These are phyloP conservation scores for Taphrina populina DNA, from an alignment of 1,139 yeast genomes.

Conservation along the genomic window DNA sequence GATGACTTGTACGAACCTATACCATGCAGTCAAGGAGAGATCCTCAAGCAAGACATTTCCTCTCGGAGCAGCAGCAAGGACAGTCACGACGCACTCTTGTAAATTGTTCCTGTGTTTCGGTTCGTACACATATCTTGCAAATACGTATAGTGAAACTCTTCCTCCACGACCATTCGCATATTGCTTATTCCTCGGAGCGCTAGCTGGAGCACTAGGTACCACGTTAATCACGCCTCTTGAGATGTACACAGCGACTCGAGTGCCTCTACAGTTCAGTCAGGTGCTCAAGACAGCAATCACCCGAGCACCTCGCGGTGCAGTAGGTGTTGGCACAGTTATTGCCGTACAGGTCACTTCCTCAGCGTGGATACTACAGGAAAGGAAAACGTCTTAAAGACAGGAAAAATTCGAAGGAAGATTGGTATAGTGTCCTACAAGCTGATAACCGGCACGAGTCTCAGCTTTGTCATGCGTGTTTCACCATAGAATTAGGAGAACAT, in stretches of 20 bases:
- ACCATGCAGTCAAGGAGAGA: not conserved
- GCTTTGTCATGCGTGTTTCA: no score
- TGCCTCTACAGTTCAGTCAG: not conserved
- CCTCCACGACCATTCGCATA: slow-evolving; percentile 12
- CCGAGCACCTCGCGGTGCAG: slow-evolving; percentile 19
- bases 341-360: slow-evolving; percentile 18
- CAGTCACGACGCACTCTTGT: slow-evolving; percentile 1
- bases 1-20: slow-evolving; percentile 3
- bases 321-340: slow-evolving; percentile 18
- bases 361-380: slow-evolving; percentile 6
- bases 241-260: slow-evolving; percentile 1
- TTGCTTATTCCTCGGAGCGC: slow-evolving; percentile 6
- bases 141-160: slow-evolving; percentile 7
- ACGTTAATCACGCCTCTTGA: slow-evolving; percentile 12
- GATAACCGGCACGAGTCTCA: no score
- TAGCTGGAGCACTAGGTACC: slow-evolving; percentile 16
- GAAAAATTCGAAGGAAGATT: no score
- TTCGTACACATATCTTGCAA: slow-evolving; percentile 19
- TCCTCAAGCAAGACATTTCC: not conserved
- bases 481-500: no score
- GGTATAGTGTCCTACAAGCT: no score
- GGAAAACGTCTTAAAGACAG: no score
- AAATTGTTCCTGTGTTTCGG: slow-evolving; percentile 20
- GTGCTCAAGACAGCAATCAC: slow-evolving; percentile 1
- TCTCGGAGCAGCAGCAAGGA: not conserved